A percentile compares a stretch with the other conserved stretches of the same genome.
Conservation (phyloP, 129 eudicot genomes). For the Pittosporum tobira region DNA sequence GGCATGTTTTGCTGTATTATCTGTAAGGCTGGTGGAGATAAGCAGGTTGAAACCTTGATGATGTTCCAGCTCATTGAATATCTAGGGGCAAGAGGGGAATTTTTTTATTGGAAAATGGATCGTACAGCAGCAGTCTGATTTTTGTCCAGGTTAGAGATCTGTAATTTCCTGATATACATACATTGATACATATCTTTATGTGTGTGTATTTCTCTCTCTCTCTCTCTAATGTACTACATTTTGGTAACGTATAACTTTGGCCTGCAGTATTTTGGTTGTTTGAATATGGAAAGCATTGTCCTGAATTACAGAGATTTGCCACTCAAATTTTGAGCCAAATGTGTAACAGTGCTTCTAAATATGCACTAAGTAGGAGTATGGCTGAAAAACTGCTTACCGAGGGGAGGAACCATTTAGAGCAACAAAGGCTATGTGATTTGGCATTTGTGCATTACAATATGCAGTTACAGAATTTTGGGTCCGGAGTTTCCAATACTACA, state of each 20-base stretch:
- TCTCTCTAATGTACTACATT: too few species aligned
- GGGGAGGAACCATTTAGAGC: conserved; percentile 14
- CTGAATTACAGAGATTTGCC: conserved; percentile 27
- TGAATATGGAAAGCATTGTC: conserved; percentile 19
- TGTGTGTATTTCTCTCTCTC: too few species aligned
- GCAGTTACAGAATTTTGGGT: conserved; percentile 14
- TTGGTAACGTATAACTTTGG: too few species aligned
- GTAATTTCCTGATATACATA: not conserved
- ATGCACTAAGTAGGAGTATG: conserved; percentile 21
- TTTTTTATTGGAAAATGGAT: not conserved
- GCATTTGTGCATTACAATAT: conserved; percentile 25
- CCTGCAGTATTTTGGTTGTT: conserved; percentile 26
- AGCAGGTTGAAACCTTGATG: not conserved
- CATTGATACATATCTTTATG: too few species aligned
- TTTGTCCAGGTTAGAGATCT: not conserved
- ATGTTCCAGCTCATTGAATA: too few species aligned
- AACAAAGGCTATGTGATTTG: conserved; percentile 11
- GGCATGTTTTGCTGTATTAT: conserved; percentile 24
- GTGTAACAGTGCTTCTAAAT: conserved; percentile 25
- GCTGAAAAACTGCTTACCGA: conserved; percentile 20
- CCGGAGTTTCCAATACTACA: too few species aligned
- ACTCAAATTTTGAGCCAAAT: conserved; percentile 27
- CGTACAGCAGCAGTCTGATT: not conserved
- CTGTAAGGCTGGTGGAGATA: conserved; percentile 4
- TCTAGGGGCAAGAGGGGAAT: too few species aligned